Conservation (phyloP, 768 basidiomycete genomes). For the Pisolithus microcarpus region DNA sequence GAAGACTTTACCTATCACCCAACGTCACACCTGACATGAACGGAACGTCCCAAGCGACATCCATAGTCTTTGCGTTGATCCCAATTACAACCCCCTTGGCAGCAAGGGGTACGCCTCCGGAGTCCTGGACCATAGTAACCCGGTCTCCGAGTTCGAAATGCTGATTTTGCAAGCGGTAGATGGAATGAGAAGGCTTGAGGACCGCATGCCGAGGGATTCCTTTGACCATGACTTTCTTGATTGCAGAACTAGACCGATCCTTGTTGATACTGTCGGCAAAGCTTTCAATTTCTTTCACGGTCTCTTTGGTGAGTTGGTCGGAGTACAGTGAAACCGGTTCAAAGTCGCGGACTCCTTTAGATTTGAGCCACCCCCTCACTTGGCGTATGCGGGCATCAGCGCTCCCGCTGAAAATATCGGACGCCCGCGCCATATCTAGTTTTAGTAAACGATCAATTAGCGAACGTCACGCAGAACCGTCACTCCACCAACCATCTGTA, state of each 20-base stretch:
- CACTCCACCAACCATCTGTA: conserved; percentile 51
- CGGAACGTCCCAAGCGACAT: conserved; percentile 92
- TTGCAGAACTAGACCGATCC: conserved; percentile 50
- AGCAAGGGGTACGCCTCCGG: conserved; percentile 83
- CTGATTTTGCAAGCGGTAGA: conserved; percentile 87
- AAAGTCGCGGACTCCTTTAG: conserved; percentile 80
- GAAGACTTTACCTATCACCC: conserved; percentile 55
- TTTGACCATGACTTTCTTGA: conserved; percentile 92
- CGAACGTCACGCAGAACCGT: not conserved
- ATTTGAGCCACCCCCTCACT: conserved; percentile 78
- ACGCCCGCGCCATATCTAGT: conserved; percentile 73
- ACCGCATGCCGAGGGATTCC: conserved; percentile 89
- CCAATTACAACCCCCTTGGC: conserved; percentile 94
- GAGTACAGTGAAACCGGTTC: conserved; percentile 90
- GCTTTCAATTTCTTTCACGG: conserved; percentile 71
- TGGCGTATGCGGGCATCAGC: conserved; percentile 69
- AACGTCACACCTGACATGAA: conserved; percentile 92
- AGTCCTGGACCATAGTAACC: conserved; percentile 93
- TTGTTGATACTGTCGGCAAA: conserved; percentile 63
- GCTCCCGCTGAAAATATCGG: conserved; percentile 49
- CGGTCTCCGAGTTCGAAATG: conserved; percentile 84
- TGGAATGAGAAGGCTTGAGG: conserved; percentile 85
- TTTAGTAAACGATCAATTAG: conserved; percentile 25
- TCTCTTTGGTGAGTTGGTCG: conserved; percentile 88
- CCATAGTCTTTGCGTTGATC: conserved; percentile 79